Percentiles rank a stretch among this genome's conserved stretches.
phyloP scores from a whole-genome alignment of 768 basidiomycete genomes.

The Cytidiella melzeri region DNA sequence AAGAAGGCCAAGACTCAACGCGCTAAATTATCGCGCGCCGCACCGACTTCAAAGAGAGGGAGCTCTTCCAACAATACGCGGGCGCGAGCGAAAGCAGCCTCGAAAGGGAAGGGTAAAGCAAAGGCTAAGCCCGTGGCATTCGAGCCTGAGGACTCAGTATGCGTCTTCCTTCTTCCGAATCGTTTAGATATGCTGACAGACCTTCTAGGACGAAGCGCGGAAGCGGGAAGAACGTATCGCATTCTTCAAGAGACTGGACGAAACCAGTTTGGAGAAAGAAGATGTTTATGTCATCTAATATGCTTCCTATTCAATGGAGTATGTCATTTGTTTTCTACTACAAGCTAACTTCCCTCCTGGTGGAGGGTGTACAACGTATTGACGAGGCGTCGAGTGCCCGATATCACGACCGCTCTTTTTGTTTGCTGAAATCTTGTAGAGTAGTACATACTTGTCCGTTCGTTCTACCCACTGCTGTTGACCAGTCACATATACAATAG shows the following conservation, averaged over 20 bases:
- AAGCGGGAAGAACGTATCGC: constrained; percentile 20
- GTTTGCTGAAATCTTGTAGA: neutral
- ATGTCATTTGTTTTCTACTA: too few relatives aligned
- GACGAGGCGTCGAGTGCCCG: neutral
- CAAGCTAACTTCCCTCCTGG: neutral
- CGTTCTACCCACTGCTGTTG: neutral
- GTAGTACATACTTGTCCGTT: neutral
- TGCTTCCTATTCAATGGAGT: too few relatives aligned
- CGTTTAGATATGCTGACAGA: constrained; percentile 2
- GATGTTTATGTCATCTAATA: constrained; percentile 20
- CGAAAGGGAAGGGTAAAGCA: constrained; percentile 9
- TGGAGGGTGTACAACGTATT: neutral
- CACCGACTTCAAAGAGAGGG: neutral
- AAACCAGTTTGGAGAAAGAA: constrained; percentile 23
- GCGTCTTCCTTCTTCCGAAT: constrained; percentile 7
- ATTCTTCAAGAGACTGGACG: constrained; percentile 21
- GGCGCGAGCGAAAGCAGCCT: constrained; percentile 6
- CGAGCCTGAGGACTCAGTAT: constrained; percentile 20
- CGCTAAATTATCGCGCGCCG: neutral
- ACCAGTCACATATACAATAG: neutral
- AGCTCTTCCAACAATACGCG: neutral
- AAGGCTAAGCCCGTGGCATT: constrained; percentile 7
- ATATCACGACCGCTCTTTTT: neutral
- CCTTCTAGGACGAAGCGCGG: constrained; percentile 16
- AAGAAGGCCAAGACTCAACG: neutral